Base-by-base conservation (phyloP, 2,329 filamentous ascomycete genomes). In the Zarea fungicola region DNA sequence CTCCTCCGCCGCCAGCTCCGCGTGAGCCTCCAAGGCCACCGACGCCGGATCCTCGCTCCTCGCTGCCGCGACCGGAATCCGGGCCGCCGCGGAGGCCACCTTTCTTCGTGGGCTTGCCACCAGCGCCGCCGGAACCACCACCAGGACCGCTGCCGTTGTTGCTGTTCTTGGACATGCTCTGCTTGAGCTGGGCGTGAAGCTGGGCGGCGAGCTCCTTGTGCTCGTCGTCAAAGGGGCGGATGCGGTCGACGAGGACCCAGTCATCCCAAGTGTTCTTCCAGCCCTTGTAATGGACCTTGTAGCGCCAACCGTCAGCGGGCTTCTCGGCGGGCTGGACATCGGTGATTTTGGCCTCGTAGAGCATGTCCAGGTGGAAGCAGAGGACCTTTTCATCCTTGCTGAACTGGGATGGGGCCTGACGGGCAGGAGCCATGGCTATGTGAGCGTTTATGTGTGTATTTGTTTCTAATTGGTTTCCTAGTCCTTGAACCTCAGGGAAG, bases 231-330 rank as follows among this genome's bases (percentile, higher is more conserved):
- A 92, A 86, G 71, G 96, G 96, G 63, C 91, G 85, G 53, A 99
- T 85, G 57, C 93, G 88, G 66, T 97, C 92, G 68, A 90, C 84
- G 19, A 88, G 82, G 37, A 97, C 93, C 92, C 92, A 97, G 72
- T 99, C 93, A 72, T 99, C 93, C 93, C 93, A 99, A 78, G 90
- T 96, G 67, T 92, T 91, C 76, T 99, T 99, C 93, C 93, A 99
- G 62, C 93, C 93, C 70, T 97, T 97, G 75, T 99, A 99, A 70
- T 99, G 93, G 48, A 99, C 87, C 63, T 88, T 87, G 73, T 95
- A 99, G 65, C 89, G 83, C 63, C 83, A 90, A 28, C 85, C 82
- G 53, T 84, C 72, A 35, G 69, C 85, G 18, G 71, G 85, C 65
- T 83, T 84, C 68, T 87, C 84, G 62, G 85, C 84, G 37, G 61